Base-by-base conservation (phyloP, 2,329 filamentous ascomycete genomes). In the Alternaria panax region DNA sequence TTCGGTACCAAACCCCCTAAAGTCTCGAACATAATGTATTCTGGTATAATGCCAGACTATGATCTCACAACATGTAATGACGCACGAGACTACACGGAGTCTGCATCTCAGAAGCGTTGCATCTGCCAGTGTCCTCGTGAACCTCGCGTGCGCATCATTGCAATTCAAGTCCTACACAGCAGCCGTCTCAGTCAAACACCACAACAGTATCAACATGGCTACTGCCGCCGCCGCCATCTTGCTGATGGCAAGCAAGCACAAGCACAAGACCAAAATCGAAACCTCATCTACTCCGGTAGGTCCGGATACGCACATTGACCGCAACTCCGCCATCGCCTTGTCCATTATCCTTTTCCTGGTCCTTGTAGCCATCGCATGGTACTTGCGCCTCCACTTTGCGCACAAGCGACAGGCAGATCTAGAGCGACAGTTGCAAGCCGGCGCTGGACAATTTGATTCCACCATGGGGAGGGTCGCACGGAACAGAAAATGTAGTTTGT, bases 301-400 rank as follows among this genome's bases (percentile, higher is more conserved):
- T 11, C 5, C 48, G 53, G 27, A 22, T 46, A 36, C 45, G 14
- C 30, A 54, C 18, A 38, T 64, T n/a, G 54, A 67, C 41, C 51
- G 52, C 41, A 47, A 61, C 51, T 57, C 62, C 38, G 58, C 54
- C 36, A 61, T 66, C 41, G 62, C 59, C n/a, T 57, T 64, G 4
- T 60, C 56, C 27, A 22, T 51, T 25, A 51, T 67, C 14, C 36
- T 55, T n/a, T 40, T 40, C 34, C 34, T 48, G 32, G 28, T 48
- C 3, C 43, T 55, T 8, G 25, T 40, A 2, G 52, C 52, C 5
- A 24, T 48, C 27, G 43, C 34, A 24, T 48, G 52, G 43, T 55
- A 40, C 36, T 9, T 48, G 30, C 45, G 43, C 42, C 24, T 48
- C 4, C 34, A 32, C 20, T n/a, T 32, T 40, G 36, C 24, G 20